Conservation (phyloP, 1,284 basidiomycete genomes). For the Ustilago trichophora region DNA sequence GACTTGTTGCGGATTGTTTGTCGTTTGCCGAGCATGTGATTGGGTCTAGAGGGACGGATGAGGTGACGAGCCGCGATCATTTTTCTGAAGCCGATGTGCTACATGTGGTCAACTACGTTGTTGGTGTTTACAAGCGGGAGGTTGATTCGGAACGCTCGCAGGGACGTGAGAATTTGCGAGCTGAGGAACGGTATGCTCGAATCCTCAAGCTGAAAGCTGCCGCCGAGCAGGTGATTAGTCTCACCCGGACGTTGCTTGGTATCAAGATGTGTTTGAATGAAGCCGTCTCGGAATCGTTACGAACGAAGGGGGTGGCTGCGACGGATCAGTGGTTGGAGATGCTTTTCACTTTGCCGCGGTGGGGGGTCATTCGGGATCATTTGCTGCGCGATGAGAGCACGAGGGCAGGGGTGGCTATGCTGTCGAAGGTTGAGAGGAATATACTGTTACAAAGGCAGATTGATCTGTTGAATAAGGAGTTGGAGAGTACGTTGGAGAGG, state of each 20-base stretch:
- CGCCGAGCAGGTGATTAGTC: slow-evolving; percentile 1
- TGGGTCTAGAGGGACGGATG: not conserved
- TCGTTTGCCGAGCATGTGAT: slow-evolving; percentile 38
- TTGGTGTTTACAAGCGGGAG: slow-evolving; percentile 7
- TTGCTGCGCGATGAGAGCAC: slow-evolving; percentile 8
- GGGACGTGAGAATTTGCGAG: not conserved
- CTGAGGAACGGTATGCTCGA: slow-evolving; percentile 8
- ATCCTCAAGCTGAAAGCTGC: slow-evolving; percentile 1
- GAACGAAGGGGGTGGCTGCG: not conserved
- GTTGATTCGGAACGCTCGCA: slow-evolving; percentile 1
- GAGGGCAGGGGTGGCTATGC: too few species aligned
- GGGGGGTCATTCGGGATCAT: not conserved
- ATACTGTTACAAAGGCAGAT: slow-evolving; percentile 13
- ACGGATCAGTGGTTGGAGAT: slow-evolving; percentile 10
- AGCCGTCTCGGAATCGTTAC: not conserved
- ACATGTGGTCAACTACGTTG: slow-evolving; percentile 17
- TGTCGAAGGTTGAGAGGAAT: slow-evolving; percentile 1
- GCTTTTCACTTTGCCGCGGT: slow-evolving; percentile 2
- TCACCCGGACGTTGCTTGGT: slow-evolving; percentile 12
- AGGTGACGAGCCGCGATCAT: slow-evolving; percentile 1
- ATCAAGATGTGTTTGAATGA: slow-evolving; percentile 22
- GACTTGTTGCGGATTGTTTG: slow-evolving; percentile 23
- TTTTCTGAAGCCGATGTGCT: slow-evolving; percentile 26
- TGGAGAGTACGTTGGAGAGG: slow-evolving; percentile 22
- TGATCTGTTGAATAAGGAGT: slow-evolving; percentile 2